Percentiles rank a stretch among this genome's conserved stretches.
These are phyloP conservation scores for Cubamyces sp. DNA, from an alignment of 768 basidiomycete species.

Conservation along the genomic window DNA sequence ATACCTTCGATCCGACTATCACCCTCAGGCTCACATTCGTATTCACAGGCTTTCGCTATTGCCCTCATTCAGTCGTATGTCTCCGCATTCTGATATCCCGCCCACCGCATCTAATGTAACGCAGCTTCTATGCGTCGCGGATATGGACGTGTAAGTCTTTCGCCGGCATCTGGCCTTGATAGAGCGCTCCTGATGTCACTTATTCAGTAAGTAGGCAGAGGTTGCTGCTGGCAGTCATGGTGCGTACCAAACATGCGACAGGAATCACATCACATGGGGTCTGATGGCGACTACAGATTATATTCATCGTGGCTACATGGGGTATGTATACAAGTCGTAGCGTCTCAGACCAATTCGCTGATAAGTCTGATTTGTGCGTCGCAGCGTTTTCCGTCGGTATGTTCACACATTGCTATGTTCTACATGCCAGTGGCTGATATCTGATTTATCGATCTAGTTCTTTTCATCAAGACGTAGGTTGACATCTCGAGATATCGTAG, in stretches of 20 bases:
- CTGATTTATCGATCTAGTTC: neutral
- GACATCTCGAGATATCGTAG: neutral
- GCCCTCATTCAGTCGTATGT: neutral
- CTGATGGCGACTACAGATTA: neutral
- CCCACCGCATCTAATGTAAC: neutral
- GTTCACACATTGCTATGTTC: neutral
- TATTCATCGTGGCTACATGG: neutral
- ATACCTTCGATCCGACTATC: neutral
- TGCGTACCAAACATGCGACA: neutral
- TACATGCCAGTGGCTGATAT: neutral
- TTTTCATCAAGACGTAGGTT: constrained; percentile 3
- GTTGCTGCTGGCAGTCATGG: constrained; percentile 1
- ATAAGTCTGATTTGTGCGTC: neutral
- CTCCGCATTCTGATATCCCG: neutral
- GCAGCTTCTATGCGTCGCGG: constrained; percentile 10
- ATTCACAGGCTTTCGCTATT: neutral
- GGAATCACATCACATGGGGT: accelerated
- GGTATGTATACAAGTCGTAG: neutral
- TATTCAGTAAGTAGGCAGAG: neutral
- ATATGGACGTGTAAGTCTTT: constrained; percentile 6
- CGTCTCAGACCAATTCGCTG: neutral
- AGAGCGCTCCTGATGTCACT: neutral
- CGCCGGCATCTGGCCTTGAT: neutral
- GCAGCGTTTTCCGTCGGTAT: neutral
- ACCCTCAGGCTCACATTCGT: neutral